Evolutionary conservation across 192 early-diverging fungal species (phyloP).

Genomic region (Backusella tuberculispora): DNA sequence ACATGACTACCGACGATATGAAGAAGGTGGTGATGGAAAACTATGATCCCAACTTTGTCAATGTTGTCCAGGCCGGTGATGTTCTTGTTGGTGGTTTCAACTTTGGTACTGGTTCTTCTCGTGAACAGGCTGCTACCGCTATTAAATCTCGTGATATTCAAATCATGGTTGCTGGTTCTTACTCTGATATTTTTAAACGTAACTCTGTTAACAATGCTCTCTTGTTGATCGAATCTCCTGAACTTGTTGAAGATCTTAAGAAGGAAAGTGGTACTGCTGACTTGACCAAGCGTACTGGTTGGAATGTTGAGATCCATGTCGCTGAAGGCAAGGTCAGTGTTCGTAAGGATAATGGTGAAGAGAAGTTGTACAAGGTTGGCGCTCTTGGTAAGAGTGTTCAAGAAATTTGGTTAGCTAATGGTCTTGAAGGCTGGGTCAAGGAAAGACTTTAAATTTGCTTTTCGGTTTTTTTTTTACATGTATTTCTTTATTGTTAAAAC

Average conservation of each 20-base stretch:
- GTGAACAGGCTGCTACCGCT: conserved; percentile 98
- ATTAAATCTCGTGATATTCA: conserved; percentile 85
- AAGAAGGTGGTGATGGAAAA: conserved; percentile 97
- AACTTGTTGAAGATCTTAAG: conserved; percentile 77
- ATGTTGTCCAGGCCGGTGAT: conserved; percentile 69
- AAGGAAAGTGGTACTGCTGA: conserved; percentile 44
- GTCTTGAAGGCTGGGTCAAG: conserved; percentile 95
- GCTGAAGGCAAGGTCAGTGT: conserved; percentile 67
- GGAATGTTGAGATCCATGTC: conserved; percentile 70
- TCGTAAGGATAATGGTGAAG: conserved; percentile 36
- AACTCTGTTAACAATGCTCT: conserved; percentile 99
- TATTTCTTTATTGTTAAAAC: conserved; percentile 3
- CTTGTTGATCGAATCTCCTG: conserved; percentile 85
- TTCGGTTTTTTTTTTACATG: background rate
- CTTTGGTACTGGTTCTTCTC: conserved; percentile 97
- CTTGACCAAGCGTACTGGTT: conserved; percentile 79
- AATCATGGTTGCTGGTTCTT: conserved; percentile 88
- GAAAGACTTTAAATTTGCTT: conserved; percentile 51
- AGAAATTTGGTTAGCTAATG: conserved; percentile 93
- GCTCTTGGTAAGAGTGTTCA: conserved; percentile 92
- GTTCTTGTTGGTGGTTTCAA: conserved; percentile 93
- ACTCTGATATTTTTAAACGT: conserved; percentile 98
- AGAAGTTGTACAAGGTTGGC: conserved; percentile 54
- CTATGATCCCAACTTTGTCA: conserved; percentile 90
- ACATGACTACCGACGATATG: conserved; percentile 90